Conservation (phyloP, 805 yeast genomes). For the Candida awuae region DNA sequence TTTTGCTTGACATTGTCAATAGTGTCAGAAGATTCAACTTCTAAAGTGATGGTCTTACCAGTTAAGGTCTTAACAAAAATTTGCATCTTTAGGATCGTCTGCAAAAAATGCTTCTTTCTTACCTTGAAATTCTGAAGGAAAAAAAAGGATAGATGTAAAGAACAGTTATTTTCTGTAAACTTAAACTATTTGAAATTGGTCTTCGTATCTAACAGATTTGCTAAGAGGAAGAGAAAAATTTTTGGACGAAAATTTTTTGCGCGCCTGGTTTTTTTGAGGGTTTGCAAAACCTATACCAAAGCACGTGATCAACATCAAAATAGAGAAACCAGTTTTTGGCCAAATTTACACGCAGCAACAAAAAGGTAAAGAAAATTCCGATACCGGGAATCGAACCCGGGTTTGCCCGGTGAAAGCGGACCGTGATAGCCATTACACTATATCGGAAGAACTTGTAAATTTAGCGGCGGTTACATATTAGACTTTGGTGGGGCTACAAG, state of each 20-base stretch:
- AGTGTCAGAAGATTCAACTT: conserved; percentile 96
- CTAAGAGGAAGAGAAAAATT: too few relatives aligned
- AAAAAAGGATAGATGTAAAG: background rate
- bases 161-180: too few relatives aligned
- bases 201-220: too few relatives aligned
- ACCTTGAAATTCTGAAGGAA: conserved; percentile 14
- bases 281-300: background rate
- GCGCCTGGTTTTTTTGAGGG: background rate
- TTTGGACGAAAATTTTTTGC: too few relatives aligned
- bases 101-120: conserved; percentile 35
- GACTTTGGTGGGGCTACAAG: too few relatives aligned
- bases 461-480: background rate
- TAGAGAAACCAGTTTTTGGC: background rate
- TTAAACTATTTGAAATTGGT: too few relatives aligned
- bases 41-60: conserved; percentile 72
- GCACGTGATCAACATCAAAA: background rate
- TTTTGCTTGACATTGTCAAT: conserved; percentile 94
- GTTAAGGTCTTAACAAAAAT: conserved; percentile 50
- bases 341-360: too few relatives aligned
- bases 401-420: conserved; percentile 81
- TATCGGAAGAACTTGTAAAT: conserved; percentile 40
- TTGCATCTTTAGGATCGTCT: conserved; percentile 43
- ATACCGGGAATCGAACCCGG: conserved; percentile 87
- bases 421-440: conserved; percentile 84
- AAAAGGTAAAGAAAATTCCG: conserved; percentile 35